Evolutionary conservation across 2,329 filamentous ascomycete species (phyloP), one percentile per base, ranked within the genome.

Genomic region (Fusarium ambrosium): DNA sequence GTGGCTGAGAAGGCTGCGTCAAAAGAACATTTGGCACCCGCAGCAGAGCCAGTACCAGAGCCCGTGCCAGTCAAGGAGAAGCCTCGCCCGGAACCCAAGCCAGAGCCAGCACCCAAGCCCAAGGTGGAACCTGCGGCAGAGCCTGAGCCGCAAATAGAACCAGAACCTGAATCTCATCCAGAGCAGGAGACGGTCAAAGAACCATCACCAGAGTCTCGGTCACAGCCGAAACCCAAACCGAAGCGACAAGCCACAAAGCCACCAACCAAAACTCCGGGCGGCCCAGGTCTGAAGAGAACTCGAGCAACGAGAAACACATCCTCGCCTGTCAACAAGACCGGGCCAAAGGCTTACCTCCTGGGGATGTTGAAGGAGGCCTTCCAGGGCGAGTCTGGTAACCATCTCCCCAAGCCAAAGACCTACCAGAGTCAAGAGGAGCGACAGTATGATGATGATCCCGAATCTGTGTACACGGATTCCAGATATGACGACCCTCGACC

Each of bases 321-420:
- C 1, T 87, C 89, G 7, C 86, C 89, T 1, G 63, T 85, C 8
- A 91, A 88, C 8, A 91, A 88, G 77, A 72, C 84, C 0, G 81
- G 78, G 3, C 78, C 78, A 14, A 91, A 88, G 77, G 85, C 85
- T 39, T 88, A 87, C 0, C 85, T 92, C 64, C 86, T 90, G 24
- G 90, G 91, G 45, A 86, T 87, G 55, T 81, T 92, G 10, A 89
- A 88, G 64, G 90, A 91, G 70, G 91, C 90, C 4, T 92, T 92
- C 76, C 87, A 87, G 43, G 91, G 91, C 34, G 90, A 92, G 78
- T 92, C 90, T 2, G 85, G 81, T 4, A 84, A 84, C 11, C 84
- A 87, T 68, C 82, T 83, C 22, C 82, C 86, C 6, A 84, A 84
- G 16, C 85, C 86, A 2, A 84, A 84, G 69, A 83, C 85, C 29